These are phyloP conservation scores for Tulasnella sp. DNA, from an alignment of 768 basidiomycete genomes.

Conservation along the genomic window DNA sequence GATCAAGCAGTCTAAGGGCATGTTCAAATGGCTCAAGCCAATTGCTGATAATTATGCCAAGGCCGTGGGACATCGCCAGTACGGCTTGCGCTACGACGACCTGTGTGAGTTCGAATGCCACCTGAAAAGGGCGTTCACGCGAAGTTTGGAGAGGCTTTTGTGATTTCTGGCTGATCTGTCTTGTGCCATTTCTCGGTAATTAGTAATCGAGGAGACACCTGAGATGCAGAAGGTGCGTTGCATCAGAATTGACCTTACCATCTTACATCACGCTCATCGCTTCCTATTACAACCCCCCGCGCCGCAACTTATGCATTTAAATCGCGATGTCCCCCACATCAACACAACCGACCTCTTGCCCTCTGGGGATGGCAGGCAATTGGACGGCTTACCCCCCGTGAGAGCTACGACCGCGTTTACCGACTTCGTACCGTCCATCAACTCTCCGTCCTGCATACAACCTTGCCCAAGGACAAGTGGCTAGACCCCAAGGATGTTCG, in stretches of 20 bases:
- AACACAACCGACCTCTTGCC: background rate
- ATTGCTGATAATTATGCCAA: conserved; percentile 75
- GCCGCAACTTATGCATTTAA: background rate
- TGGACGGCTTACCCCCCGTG: conserved; percentile 60
- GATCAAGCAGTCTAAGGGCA: conserved; percentile 54
- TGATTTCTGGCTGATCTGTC: background rate
- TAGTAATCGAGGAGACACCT: conserved; percentile 66
- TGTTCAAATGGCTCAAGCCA: conserved; percentile 61
- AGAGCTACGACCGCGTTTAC: conserved; percentile 83
- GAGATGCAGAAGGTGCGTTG: conserved; percentile 63
- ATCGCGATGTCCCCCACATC: background rate
- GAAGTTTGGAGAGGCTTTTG: background rate
- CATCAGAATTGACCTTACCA: background rate
- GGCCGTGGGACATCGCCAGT: conserved; percentile 68
- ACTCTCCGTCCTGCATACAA: conserved; percentile 62
- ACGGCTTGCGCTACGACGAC: conserved; percentile 92
- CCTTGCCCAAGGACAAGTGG: conserved; percentile 77
- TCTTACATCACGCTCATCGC: background rate
- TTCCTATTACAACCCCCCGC: too few relatives aligned
- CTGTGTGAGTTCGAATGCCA: conserved; percentile 47
- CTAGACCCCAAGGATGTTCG: conserved; percentile 61
- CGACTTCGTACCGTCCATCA: conserved; percentile 81
- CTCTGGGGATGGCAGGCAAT: conserved; percentile 52
- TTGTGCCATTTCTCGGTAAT: background rate
- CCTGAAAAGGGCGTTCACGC: background rate